A percentile compares a stretch with the other conserved stretches of the same genome.
phyloP scores from a whole-genome alignment of 345 rosid genomes.

The Eucalyptus cloeziana region DNA sequence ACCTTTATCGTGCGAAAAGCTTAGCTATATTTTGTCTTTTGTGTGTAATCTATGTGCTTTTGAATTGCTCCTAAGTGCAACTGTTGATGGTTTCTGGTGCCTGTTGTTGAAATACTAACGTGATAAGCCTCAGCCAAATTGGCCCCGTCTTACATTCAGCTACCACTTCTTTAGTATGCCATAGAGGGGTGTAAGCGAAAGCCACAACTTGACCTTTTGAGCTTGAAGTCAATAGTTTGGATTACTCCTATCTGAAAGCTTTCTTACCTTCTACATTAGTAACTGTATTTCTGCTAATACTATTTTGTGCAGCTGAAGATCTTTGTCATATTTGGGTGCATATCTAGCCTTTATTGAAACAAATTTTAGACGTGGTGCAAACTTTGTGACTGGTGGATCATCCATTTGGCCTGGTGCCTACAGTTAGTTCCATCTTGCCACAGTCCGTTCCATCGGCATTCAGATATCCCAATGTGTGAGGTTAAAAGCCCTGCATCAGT shows the following conservation, averaged over 20 bases:
- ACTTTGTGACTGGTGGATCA: slow-evolving; percentile 65
- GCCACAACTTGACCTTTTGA: not conserved
- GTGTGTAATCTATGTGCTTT: not conserved
- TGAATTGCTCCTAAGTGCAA: not conserved
- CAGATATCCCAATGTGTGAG: slow-evolving; percentile 51
- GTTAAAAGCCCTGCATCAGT: slow-evolving; percentile 36
- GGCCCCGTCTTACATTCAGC: not conserved
- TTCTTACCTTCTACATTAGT: not conserved
- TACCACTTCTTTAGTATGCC: not conserved
- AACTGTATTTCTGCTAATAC: not conserved
- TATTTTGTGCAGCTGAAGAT: slow-evolving; percentile 34
- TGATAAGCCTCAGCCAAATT: not conserved
- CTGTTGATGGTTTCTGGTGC: not conserved
- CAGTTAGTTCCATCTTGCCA: slow-evolving; percentile 42
- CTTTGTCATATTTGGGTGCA: slow-evolving; percentile 43
- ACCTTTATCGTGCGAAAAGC: not conserved
- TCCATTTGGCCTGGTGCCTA: slow-evolving; percentile 45
- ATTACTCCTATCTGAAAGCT: not conserved
- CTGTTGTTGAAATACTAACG: not conserved
- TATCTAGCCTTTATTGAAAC: slow-evolving; percentile 52
- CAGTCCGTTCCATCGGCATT: slow-evolving; percentile 41
- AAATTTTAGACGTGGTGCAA: slow-evolving; percentile 49
- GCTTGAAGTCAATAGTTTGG: not conserved
- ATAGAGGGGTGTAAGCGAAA: not conserved
- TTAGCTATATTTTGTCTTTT: not conserved